Percentiles rank a stretch among this genome's conserved stretches.
Evolutionary conservation across 2,329 filamentous ascomycete species (phyloP).

Genomic region (Coniochaeta sp.): DNA sequence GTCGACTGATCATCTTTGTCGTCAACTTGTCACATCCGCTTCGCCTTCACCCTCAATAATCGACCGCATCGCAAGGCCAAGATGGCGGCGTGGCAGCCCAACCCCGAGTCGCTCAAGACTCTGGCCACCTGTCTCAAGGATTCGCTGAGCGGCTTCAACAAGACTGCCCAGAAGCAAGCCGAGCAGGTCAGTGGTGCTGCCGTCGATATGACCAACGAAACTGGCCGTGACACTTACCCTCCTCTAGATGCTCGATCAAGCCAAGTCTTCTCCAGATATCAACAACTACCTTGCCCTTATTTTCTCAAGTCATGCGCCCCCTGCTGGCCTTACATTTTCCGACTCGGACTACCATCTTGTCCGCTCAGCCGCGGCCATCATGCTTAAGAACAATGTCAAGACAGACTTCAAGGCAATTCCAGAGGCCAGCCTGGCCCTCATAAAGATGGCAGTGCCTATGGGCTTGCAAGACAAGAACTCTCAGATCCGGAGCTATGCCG

Average conservation of each 20-base stretch:
- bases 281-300: slow-evolving; percentile 96
- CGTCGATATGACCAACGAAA: background rate
- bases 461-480: slow-evolving; percentile 73
- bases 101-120: slow-evolving; percentile 80
- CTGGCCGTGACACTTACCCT: slow-evolving; percentile 13
- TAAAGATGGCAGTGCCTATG: slow-evolving; percentile 71
- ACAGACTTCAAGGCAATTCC: slow-evolving; percentile 68
- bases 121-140: slow-evolving; percentile 84
- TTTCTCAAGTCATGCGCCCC: slow-evolving; percentile 62
- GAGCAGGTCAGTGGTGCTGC: slow-evolving; percentile 59
- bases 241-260: slow-evolving; percentile 81
- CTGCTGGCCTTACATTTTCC: slow-evolving; percentile 52
- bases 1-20: background rate
- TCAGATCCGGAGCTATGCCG: slow-evolving; percentile 82
- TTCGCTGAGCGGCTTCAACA: slow-evolving; percentile 80
- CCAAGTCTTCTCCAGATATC: slow-evolving; percentile 82
- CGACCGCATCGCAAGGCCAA: slow-evolving; percentile 35
- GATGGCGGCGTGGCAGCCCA: slow-evolving; percentile 76
- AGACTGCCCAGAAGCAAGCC: slow-evolving; percentile 76
- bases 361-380: slow-evolving; percentile 80
- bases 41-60: background rate
- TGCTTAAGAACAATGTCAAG: slow-evolving; percentile 91
- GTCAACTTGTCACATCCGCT: background rate
- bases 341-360: slow-evolving; percentile 63
- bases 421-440: slow-evolving; percentile 62